Conservation (phyloP, 306 rosid genomes). For the Trichosanthes cucumerina region DNA sequence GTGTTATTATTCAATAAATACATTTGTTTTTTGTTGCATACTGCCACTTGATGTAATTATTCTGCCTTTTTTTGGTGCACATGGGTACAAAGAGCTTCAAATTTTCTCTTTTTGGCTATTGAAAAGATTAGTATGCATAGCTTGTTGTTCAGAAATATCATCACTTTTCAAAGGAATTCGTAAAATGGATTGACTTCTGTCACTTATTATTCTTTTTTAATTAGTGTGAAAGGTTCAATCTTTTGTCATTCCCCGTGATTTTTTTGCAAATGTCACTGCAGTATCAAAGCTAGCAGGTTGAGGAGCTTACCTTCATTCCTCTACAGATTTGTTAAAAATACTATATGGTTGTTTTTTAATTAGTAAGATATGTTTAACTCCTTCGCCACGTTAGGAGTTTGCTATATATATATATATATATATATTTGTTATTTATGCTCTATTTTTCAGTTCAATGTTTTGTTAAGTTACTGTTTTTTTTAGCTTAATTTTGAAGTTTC, state of each 20-base stretch:
- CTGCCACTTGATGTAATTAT: not conserved
- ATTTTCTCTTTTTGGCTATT: not conserved
- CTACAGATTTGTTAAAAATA: no score
- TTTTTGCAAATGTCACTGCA: slow-evolving; percentile 91
- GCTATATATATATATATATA: no score
- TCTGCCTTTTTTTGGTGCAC: not conserved
- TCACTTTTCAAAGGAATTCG: slow-evolving; percentile 6
- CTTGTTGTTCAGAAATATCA: not conserved
- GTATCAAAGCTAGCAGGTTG: slow-evolving; percentile 96
- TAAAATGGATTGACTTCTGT: slow-evolving; percentile 16
- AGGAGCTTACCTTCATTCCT: slow-evolving; percentile 60
- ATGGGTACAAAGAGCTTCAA: not conserved
- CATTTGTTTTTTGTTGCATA: not conserved
- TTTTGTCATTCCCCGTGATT: slow-evolving; percentile 28
- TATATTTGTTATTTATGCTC: no score
- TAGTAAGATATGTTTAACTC: no score
- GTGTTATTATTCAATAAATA: not conserved
- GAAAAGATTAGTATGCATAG: not conserved
- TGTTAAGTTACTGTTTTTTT: no score
- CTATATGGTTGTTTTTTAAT: no score
- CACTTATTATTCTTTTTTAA: slow-evolving; percentile 16
- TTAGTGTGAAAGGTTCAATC: slow-evolving; percentile 30
- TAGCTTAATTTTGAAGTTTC: no score
- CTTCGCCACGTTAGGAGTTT: no score
- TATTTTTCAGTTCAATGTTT: no score